Percentiles rank a stretch among this genome's conserved stretches.
phyloP scores from a whole-genome alignment of 352 stramenopile genomes.

The Phytophthora rubi region DNA sequence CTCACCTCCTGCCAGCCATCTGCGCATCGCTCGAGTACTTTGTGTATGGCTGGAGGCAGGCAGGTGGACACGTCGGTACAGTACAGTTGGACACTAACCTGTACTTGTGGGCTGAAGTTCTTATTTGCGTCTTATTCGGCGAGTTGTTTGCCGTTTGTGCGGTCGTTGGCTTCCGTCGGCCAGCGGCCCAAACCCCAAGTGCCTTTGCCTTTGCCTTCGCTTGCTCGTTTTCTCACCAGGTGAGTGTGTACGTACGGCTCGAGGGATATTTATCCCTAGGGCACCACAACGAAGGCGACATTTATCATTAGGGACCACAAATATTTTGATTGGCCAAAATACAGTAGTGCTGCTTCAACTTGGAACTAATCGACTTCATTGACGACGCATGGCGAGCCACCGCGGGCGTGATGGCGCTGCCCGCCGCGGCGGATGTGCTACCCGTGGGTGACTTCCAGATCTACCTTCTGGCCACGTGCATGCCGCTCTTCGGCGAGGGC shows the following conservation, averaged over 20 bases:
- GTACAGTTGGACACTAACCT: neutral
- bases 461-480: too few species aligned
- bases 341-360: too few species aligned
- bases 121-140: slow-evolving; percentile 14
- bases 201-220: neutral
- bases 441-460: too few species aligned
- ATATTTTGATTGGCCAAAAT: too few species aligned
- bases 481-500: too few species aligned
- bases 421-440: too few species aligned
- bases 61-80: neutral
- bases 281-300: too few species aligned
- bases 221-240: slow-evolving; percentile 1
- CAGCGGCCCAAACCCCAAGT: slow-evolving; percentile 29
- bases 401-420: too few species aligned
- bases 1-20: slow-evolving; percentile 24
- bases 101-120: neutral
- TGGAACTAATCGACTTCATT: too few species aligned
- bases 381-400: too few species aligned
- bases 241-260: neutral
- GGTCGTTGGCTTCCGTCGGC: slow-evolving; percentile 25
- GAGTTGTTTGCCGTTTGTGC: slow-evolving; percentile 8
- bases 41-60: neutral
- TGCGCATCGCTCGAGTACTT: slow-evolving; percentile 21
- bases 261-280: too few species aligned
- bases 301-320: too few species aligned